A percentile compares a stretch with the other conserved stretches of the same genome.
Evolutionary conservation across 305 asterid species (phyloP).

Genomic region (Fraxinus albicans): DNA sequence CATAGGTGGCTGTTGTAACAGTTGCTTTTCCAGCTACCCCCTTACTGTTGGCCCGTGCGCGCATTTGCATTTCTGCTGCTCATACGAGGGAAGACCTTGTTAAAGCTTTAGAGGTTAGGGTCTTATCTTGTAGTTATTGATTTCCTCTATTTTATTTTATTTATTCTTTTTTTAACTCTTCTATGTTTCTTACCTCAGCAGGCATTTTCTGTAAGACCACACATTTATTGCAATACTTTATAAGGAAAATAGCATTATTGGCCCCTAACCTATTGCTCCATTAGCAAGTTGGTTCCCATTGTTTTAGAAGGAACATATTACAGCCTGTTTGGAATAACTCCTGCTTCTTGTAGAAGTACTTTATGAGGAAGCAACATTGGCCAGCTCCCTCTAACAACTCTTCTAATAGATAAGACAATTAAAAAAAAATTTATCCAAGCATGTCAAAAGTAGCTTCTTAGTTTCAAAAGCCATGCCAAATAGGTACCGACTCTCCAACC

Average conservation of each 20-base stretch:
- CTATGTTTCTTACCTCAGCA: background rate
- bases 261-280: background rate
- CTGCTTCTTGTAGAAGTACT: background rate
- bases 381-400: background rate
- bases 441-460: background rate
- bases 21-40: constrained; percentile 99
- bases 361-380: background rate
- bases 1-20: constrained; percentile 89
- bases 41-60: constrained; percentile 51
- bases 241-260: background rate
- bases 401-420: too few species aligned
- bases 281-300: background rate
- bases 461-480: background rate
- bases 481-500: background rate
- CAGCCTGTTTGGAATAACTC: background rate
- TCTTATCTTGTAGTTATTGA: background rate
- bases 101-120: constrained; percentile 72
- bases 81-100: constrained; percentile 87
- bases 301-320: background rate
- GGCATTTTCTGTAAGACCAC: background rate
- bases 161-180: background rate
- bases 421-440: background rate
- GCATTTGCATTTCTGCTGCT: constrained; percentile 95
- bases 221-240: background rate
- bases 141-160: background rate